These are phyloP conservation scores for Chloranthus sessilifolius DNA, from an alignment of 164 flowering plant genomes.

Conservation along the genomic window DNA sequence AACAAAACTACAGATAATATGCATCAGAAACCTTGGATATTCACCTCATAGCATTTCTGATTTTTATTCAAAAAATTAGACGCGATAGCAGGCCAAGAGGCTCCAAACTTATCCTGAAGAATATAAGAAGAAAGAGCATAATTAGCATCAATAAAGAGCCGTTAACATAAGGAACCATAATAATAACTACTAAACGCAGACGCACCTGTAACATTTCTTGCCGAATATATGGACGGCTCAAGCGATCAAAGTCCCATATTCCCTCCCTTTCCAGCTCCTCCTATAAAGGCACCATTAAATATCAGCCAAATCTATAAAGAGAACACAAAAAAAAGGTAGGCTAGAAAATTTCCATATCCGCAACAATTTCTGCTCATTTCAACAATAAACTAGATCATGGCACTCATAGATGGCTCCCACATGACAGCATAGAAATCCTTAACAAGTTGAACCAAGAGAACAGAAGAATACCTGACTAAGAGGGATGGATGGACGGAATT, in stretches of 20 bases:
- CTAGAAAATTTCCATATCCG: background rate
- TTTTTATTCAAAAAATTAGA: constrained; percentile 64
- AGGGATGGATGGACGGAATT: constrained; percentile 93
- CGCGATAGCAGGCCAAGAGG: constrained; percentile 69
- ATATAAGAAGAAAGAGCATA: background rate
- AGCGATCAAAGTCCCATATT: constrained; percentile 82
- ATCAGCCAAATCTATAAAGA: background rate
- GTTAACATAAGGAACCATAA: too few relatives aligned
- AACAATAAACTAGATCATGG: too few relatives aligned
- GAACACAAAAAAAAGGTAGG: background rate
- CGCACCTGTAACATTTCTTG: constrained; percentile 62
- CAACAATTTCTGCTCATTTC: too few relatives aligned
- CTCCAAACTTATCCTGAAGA: constrained; percentile 85
- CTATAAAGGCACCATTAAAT: constrained; percentile 25
- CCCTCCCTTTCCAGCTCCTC: constrained; percentile 97
- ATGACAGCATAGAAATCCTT: background rate
- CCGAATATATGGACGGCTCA: constrained; percentile 70
- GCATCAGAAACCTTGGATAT: too few relatives aligned
- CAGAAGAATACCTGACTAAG: constrained; percentile 63
- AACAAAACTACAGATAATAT: too few relatives aligned
- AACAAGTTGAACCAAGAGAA: background rate
- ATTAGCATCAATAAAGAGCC: background rate
- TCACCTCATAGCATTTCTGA: constrained; percentile 83
- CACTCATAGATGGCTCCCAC: too few relatives aligned
- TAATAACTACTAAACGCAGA: background rate